phyloP scores from a whole-genome alignment of 805 yeast species.

The Nakazawaea wickerhamii region DNA sequence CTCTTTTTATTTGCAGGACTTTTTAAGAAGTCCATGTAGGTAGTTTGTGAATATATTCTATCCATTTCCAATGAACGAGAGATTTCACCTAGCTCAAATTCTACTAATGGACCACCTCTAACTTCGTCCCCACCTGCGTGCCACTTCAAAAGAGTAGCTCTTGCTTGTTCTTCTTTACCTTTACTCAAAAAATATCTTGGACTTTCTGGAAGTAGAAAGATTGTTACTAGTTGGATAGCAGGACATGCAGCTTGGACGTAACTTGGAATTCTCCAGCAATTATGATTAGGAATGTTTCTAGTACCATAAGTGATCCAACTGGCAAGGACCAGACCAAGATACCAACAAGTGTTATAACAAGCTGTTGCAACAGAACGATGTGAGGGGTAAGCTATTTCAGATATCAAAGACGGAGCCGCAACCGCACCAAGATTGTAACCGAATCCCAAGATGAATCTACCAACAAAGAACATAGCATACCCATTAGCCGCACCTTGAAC shows the following conservation, averaged over 20 bases:
- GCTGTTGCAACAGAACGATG: constrained; percentile 34
- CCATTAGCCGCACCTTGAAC: constrained; percentile 18
- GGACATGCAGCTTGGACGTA: constrained; percentile 34
- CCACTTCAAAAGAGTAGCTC: constrained; percentile 29
- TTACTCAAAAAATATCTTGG: constrained; percentile 39
- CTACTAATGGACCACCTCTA: constrained; percentile 22
- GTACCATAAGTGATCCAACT: constrained; percentile 49
- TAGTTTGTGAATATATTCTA: constrained; percentile 26
- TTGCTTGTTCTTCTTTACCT: constrained; percentile 36
- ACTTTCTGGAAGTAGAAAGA: constrained; percentile 41
- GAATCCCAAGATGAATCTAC: constrained; percentile 39
- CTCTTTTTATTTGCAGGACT: constrained; percentile 38
- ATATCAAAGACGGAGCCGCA: constrained; percentile 38
- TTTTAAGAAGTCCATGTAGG: constrained; percentile 33
- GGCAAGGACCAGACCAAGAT: constrained; percentile 48
- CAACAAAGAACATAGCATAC: constrained; percentile 27
- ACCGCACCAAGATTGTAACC: constrained; percentile 34
- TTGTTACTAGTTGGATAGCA: constrained; percentile 22
- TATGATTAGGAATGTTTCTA: constrained; percentile 6
- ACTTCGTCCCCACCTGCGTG: constrained; percentile 34
- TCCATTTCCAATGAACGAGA: constrained; percentile 36
- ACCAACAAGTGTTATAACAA: constrained; percentile 45
- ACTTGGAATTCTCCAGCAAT: constrained; percentile 25
- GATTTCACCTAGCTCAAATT: constrained; percentile 36
- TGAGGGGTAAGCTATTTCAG: constrained; percentile 40